Conservation (phyloP, 129 eudicot genomes). For the Flaveria sonorensis region DNA sequence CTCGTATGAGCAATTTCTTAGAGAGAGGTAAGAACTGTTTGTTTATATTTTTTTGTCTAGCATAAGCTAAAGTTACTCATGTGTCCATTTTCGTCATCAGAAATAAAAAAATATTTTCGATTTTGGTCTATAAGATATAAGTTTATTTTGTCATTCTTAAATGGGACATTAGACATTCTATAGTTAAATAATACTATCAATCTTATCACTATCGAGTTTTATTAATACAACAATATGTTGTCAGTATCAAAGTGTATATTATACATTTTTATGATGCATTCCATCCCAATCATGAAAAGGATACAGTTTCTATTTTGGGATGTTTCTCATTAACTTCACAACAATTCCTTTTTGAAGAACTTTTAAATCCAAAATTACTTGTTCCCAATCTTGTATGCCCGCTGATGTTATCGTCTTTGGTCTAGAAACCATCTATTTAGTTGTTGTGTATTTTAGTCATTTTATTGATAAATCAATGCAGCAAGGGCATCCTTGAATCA, state of each 20-base stretch:
- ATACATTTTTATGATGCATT: background rate
- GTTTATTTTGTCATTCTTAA: constrained; percentile 6
- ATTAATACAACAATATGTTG: constrained; percentile 4
- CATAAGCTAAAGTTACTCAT: constrained; percentile 1
- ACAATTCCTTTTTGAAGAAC: constrained; percentile 4
- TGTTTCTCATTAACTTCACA: background rate
- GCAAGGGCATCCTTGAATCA: constrained; percentile 96
- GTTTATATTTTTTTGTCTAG: background rate
- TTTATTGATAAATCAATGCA: constrained; percentile 42
- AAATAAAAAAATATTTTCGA: background rate
- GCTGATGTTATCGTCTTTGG: constrained; percentile 16
- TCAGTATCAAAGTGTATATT: background rate
- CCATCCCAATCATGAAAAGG: background rate
- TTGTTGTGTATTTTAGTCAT: constrained; percentile 5
- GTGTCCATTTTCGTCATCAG: background rate
- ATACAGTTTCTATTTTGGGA: background rate
- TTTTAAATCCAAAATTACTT: background rate
- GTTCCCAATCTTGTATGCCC: background rate
- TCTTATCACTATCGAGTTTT: background rate
- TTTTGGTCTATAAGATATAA: constrained; percentile 8
- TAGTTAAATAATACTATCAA: background rate
- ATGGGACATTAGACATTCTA: background rate
- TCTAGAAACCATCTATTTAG: background rate
- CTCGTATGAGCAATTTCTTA: constrained; percentile 67
- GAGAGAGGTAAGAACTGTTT: constrained; percentile 67